Evolutionary conservation across 805 yeast species (phyloP).

Genomic region (Cyberlindnera maclurae): DNA sequence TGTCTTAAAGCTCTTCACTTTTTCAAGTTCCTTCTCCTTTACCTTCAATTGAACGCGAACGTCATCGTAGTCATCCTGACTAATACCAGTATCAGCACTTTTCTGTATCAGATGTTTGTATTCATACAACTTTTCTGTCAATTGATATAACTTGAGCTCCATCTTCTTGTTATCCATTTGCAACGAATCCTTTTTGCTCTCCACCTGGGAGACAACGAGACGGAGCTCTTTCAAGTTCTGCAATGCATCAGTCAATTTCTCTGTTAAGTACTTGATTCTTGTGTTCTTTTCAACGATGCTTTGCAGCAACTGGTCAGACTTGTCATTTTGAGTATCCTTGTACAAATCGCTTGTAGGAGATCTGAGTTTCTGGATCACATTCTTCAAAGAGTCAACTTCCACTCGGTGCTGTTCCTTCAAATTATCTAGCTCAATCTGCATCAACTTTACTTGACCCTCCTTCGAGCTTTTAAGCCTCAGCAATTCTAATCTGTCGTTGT

Average conservation of each 20-base stretch:
- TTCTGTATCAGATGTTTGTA: constrained; percentile 18
- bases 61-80: constrained; percentile 8
- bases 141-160: constrained; percentile 24
- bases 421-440: constrained; percentile 33
- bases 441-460: constrained; percentile 32
- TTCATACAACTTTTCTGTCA: constrained; percentile 28
- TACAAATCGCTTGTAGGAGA: constrained; percentile 6
- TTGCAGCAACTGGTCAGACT: constrained; percentile 21
- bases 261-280: constrained; percentile 19
- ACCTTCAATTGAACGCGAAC: constrained; percentile 11
- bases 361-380: constrained; percentile 14
- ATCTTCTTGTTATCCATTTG: constrained; percentile 27
- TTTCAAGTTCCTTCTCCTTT: constrained; percentile 18
- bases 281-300: constrained; percentile 21
- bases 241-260: constrained; percentile 19
- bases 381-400: constrained; percentile 30
- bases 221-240: constrained; percentile 26
- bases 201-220: constrained; percentile 24
- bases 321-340: constrained; percentile 1
- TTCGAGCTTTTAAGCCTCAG: constrained; percentile 29
- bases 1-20: constrained; percentile 27
- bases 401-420: constrained; percentile 29
- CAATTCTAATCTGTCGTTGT: constrained; percentile 31
- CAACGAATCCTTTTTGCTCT: constrained; percentile 25
- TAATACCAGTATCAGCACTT: constrained; percentile 6